Evolutionary conservation across 768 basidiomycete species (phyloP), one percentile per base, ranked within the genome.

Genomic region (Leccinum imitatum): DNA sequence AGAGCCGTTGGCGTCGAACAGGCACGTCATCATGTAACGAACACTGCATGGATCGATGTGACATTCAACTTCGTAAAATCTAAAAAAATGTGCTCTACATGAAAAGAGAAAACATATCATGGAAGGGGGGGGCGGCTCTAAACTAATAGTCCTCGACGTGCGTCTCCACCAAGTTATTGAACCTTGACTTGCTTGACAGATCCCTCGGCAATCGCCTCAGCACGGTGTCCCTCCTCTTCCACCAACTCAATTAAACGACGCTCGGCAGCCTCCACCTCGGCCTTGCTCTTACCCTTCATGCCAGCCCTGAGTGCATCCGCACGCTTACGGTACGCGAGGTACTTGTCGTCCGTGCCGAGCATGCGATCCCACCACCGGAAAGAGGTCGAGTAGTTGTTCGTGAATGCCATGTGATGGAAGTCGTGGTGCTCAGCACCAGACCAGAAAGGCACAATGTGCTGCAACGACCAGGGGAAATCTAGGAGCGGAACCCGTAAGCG

Each of bases 381-480:
- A 21, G 89, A 91, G 6, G 94, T 95, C 10, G 92, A 91, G 73
- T 83, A 96, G 80, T 95, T 95, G 81, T 95, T 94, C 53, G 85
- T 86, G 80, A 95, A 96, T 3, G 91, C 88, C 91, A 94, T 91
- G 77, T 99, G 96, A 76, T 98, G 96, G 86, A 94, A 98, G 71
- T 98, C 95, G 73, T 97, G 95, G 77, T 96, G 93, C 69, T 98
- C 96, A 0, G 95, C 95, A 41, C 96, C 95, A 5, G 91, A 90
- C 95, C 95, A 98, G 83, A 98, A 91, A 2, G 95, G 95, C 37
- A 98, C 60, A 64, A 93, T 86, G 78, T 95, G 86, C 65, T 93
- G 89, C 58, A 98, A 80, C 7, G 93, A 95, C 95, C 95, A 98
- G 1, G 97, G 96, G 84, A 99, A 99, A 74, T 98, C 93, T 90